These are phyloP conservation scores for Peribolospora baueri DNA, from an alignment of 768 basidiomycete species.

Conservation along the genomic window DNA sequence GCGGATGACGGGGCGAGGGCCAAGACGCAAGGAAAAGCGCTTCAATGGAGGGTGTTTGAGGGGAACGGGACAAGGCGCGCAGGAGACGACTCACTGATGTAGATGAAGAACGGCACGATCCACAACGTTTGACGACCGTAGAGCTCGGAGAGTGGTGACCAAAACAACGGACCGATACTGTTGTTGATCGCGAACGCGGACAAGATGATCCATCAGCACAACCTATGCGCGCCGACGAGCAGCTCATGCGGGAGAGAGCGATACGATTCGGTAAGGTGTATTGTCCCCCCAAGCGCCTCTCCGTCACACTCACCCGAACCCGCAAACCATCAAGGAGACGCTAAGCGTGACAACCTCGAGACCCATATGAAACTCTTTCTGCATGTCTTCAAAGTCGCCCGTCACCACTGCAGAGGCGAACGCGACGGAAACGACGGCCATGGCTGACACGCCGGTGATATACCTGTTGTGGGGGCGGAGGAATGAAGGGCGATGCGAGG, in stretches of 20 bases:
- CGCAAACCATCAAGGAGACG: slow-evolving; percentile 10
- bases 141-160: not conserved
- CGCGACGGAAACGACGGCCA: slow-evolving; percentile 11
- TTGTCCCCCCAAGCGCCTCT: too few species aligned
- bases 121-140: slow-evolving; percentile 14
- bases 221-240: not conserved
- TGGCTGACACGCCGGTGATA: slow-evolving; percentile 10
- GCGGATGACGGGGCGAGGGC: too few species aligned
- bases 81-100: slow-evolving; percentile 7
- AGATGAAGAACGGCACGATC: slow-evolving; percentile 14
- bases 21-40: too few species aligned
- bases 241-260: slow-evolving; percentile 2
- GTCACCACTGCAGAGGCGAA: slow-evolving; percentile 11
- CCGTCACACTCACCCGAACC: slow-evolving; percentile 9
- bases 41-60: not conserved
- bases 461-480: not conserved
- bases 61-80: not conserved
- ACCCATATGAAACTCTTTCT: slow-evolving; percentile 10
- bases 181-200: not conserved
- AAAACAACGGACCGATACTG: slow-evolving; percentile 2
- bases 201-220: not conserved
- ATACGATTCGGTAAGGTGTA: not conserved
- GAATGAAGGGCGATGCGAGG: too few species aligned
- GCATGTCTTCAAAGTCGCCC: slow-evolving; percentile 11
- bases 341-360: slow-evolving; percentile 10